Percentiles rank a stretch among this genome's conserved stretches.
phyloP scores from a whole-genome alignment of 345 rosid genomes.

The Triadica sebifera region DNA sequence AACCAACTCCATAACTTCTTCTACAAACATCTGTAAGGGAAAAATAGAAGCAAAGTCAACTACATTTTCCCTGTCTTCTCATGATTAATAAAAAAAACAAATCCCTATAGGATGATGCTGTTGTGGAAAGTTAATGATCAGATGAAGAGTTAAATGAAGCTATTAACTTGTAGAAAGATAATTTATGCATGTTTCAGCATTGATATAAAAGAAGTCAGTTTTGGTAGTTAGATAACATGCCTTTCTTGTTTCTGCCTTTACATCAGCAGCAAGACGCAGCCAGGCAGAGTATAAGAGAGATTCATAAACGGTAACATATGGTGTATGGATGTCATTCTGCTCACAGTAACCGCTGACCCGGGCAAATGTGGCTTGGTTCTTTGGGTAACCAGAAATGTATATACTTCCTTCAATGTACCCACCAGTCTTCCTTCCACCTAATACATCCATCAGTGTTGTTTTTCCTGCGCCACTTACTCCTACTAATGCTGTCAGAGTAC shows the following conservation, averaged over 20 bases:
- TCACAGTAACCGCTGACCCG: slow-evolving; percentile 77
- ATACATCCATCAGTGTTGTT: slow-evolving; percentile 81
- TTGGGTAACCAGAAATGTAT: slow-evolving; percentile 67
- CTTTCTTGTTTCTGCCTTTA: slow-evolving; percentile 38
- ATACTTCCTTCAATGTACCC: slow-evolving; percentile 70
- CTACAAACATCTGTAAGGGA: slow-evolving; percentile 52
- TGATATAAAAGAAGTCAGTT: not conserved
- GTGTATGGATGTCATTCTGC: slow-evolving; percentile 83
- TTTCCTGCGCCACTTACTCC: slow-evolving; percentile 91
- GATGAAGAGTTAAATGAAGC: no score
- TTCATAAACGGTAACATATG: slow-evolving; percentile 67
- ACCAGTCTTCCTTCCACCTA: slow-evolving; percentile 68
- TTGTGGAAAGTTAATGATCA: no score
- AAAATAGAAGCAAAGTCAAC: not conserved
- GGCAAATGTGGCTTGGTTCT: slow-evolving; percentile 75
- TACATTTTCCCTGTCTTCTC: not conserved
- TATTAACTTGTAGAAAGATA: no score
- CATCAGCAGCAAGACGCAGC: slow-evolving; percentile 62
- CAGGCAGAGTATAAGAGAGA: slow-evolving; percentile 74
- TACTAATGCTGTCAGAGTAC: slow-evolving; percentile 66
- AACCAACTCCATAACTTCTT: slow-evolving; percentile 64
- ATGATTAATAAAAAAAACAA: no score
- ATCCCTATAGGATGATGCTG: no score
- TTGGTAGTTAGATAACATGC: slow-evolving; percentile 18
- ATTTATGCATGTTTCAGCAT: not conserved